Evolutionary conservation across 208 protist species (phyloP), one percentile per base, ranked within the genome.

Genomic region (Leishmania amazonensis): DNA sequence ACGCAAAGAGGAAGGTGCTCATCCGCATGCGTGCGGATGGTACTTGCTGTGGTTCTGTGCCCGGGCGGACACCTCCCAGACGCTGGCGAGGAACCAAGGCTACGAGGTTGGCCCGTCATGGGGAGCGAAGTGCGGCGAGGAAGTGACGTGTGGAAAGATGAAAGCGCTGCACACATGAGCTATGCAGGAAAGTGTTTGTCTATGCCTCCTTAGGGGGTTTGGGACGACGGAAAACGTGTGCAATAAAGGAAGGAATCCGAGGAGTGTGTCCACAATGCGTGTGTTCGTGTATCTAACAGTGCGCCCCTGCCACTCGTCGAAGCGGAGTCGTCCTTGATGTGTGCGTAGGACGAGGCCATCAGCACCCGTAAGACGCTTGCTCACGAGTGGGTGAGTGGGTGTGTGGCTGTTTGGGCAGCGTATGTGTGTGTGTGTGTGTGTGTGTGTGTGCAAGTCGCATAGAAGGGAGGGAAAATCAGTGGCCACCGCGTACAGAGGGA

Each of bases 11-110:
- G 71, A 19, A 53, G 28, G 28, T 21, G 47, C n/a, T 31, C 47
- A 57, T 57, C 71, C 13, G 47, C 45, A n/a, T 72, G 38, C 15
- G 5, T 47, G 38, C 21, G 24, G 0, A 24, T 3, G 31, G 31
- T 6, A 1, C 31, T 83, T 84, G 90, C 13, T 17, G 3, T 31
- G 35, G 42, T 15, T 54, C 54, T 45, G 53, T 78, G 35, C 53
- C 19, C 19, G 21, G 51, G 53, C 19, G 15, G 67, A n/a, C 40
- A 1, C 15, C 21, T 72, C 5, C 40, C 40, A 47, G 40, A 24
- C 67, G 28, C 67, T 42, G 40, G 40, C 13, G 35, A n/a, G 8
- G 67, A 47, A 13, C 24, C 40, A 47, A 47, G 21, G 19, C 67
- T 72, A 17, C 40, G 67, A 49, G 40, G 21, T 28, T 38, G 3